Base-by-base conservation (phyloP, 306 rosid genomes). In the Gastrolobium villosum region DNA sequence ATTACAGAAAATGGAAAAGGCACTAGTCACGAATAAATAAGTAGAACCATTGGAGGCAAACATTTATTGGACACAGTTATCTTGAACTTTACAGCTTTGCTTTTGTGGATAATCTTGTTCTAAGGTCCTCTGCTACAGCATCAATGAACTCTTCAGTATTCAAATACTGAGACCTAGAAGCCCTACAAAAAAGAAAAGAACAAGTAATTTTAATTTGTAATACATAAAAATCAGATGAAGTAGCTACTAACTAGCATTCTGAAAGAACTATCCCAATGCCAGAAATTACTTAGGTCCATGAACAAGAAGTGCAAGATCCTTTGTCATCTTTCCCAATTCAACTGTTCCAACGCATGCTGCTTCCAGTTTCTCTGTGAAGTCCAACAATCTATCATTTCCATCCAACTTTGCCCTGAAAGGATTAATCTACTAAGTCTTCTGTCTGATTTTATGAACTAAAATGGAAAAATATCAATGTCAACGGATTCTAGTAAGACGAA, bases 281-380 rank as follows among this genome's bases (percentile, higher is more conserved):
- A 66, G 53, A 20, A 83, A 88, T 85, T 86, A 95, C 98, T 91
- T 92, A 4, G 97, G 81, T 65, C 98, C 98, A 75, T 95, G 96
- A 86, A 84, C 81, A 80, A 95, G 90, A 79, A 92, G 90, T 0
- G 99, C 99, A 61, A 95, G 99, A 91, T 95, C 98, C 91, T 95
- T 95, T 79, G 99, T 95, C 99, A 95, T 95, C 86, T 91, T 95
- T 78, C 98, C 98, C 15, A 87, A 56, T 85, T 95, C 99, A 78
- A 95, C 99, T 5, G 88, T 84, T 80, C 87, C 86, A 70, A 95
- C 48, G 84, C 99, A 92, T 79, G 99, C 97, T 64, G 86, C 87
- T 86, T 95, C 98, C 45, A 95, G 89, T 72, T 95, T 95, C 87
- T 83, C 79, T 1, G 96, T 88, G 46, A 91, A 95, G 71, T 84